phyloP scores from a whole-genome alignment of 1,139 yeast species.

The Geotrichum aggregatum region DNA sequence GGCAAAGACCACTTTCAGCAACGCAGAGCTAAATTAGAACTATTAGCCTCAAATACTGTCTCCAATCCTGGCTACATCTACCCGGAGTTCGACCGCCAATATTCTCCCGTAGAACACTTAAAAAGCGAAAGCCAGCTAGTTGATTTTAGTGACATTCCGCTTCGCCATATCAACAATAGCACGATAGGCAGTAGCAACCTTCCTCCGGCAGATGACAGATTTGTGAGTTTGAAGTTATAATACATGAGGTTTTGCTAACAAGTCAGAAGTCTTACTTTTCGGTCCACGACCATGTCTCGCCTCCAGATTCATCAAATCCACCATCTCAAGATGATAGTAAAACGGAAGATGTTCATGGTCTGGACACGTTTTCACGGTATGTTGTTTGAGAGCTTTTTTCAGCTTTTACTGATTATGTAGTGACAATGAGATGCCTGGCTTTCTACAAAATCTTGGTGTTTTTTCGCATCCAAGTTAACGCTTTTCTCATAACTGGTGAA shows the following conservation, averaged over 20 bases:
- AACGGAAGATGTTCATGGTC: not conserved
- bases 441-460: constrained; percentile 16
- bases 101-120: too few species aligned
- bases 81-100: too few species aligned
- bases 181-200: not conserved
- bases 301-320: not conserved
- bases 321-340: not conserved
- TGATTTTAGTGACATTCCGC: not conserved
- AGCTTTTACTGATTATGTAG: not conserved
- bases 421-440: constrained; percentile 10
- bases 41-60: not conserved
- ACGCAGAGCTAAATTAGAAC: not conserved
- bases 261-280: not conserved
- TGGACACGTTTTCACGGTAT: not conserved
- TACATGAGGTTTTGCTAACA: not conserved
- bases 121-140: not conserved
- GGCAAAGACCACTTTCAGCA: not conserved
- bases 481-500: too few species aligned
- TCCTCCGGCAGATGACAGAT: too few species aligned
- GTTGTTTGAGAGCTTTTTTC: not conserved
- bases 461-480: too few species aligned
- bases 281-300: not conserved
- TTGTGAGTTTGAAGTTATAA: too few species aligned
- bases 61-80: too few species aligned
- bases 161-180: not conserved